Percentiles rank a stretch among this genome's conserved stretches.
Evolutionary conservation across 305 asterid species (phyloP).

Genomic region (Rubia occidens): DNA sequence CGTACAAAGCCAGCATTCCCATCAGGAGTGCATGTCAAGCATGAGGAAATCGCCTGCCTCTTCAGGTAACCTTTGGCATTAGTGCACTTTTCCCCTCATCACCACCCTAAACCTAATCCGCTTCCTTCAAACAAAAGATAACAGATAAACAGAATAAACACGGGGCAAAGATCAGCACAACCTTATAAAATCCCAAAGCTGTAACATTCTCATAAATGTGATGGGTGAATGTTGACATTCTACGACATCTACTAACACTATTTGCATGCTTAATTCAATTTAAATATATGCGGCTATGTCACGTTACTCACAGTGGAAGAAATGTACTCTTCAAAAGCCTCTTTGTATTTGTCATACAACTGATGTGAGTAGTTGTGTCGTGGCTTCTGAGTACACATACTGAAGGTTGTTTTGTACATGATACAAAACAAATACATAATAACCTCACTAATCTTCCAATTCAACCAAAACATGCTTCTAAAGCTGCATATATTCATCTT

Average conservation of each 20-base stretch:
- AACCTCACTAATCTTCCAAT: background rate
- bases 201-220: too few relatives aligned
- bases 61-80: slow-evolving; percentile 68
- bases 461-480: slow-evolving; percentile 1
- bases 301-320: slow-evolving; percentile 30
- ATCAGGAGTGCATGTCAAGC: slow-evolving; percentile 73
- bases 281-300: background rate
- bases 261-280: background rate
- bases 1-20: slow-evolving; percentile 80
- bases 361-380: slow-evolving; percentile 42
- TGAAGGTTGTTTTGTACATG: slow-evolving; percentile 35
- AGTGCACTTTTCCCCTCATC: slow-evolving; percentile 97
- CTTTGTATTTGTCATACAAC: slow-evolving; percentile 48
- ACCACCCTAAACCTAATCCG: too few relatives aligned
- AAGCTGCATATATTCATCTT: slow-evolving; percentile 18
- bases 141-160: too few relatives aligned
- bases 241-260: too few relatives aligned
- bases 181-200: too few relatives aligned
- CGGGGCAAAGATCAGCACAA: too few relatives aligned
- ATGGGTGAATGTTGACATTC: too few relatives aligned
- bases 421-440: slow-evolving; percentile 21
- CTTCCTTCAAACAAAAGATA: too few relatives aligned
- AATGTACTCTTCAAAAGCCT: slow-evolving; percentile 36
- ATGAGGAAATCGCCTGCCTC: slow-evolving; percentile 84
- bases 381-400: slow-evolving; percentile 46